Base-by-base conservation (phyloP, 371 early-diverging fungal species). In the Chytridium lagenaria region DNA sequence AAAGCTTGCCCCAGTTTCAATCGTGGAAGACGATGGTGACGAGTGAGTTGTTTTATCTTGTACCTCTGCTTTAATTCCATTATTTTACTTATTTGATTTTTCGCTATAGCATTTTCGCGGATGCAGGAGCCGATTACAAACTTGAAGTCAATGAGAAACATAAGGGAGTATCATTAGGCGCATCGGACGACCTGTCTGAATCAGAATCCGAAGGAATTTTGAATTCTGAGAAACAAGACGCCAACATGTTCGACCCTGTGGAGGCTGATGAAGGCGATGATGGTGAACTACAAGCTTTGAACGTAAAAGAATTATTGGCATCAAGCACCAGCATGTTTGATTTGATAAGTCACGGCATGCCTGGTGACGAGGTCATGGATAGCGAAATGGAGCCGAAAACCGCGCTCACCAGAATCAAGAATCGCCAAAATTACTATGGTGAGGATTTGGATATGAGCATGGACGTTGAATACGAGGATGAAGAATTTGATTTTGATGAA, bases 61-160 rank as follows among this genome's bases (percentile, higher is more conserved):
- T 44, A 44, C 55, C 55, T 55, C 55, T 55, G 44, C 44, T 44
- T 7, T 7, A 44, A n/a, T n/a, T n/a, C n/a, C n/a, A n/a, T n/a
- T n/a, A n/a, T n/a, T n/a, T n/a, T n/a, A n/a, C n/a, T n/a, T n/a
- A 12, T 44, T 19, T 44, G 44, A 44, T 44, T 44, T 19, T 44
- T 7, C 26, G 5, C 26, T 5, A 10, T 55, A 81, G 81, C 81
- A 96, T 96, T 26, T 96, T 96, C 88, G 92, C 88, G 2, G 96
- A 92, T 71, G 94, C 83, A 0, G 95, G 95, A 1, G 78, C 90
- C 0, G 93, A 94, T 59, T 96, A 96, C 73, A 77, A 78, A 22
- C 75, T 93, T 50, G 81, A 77, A 51, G 71, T 44, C 19, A 63
- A 72, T 23, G 44, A 19, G 44, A 7, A 19, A 7, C 12, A 44